phyloP scores from a whole-genome alignment of 805 yeast species.

The Danielia reshetovae region DNA sequence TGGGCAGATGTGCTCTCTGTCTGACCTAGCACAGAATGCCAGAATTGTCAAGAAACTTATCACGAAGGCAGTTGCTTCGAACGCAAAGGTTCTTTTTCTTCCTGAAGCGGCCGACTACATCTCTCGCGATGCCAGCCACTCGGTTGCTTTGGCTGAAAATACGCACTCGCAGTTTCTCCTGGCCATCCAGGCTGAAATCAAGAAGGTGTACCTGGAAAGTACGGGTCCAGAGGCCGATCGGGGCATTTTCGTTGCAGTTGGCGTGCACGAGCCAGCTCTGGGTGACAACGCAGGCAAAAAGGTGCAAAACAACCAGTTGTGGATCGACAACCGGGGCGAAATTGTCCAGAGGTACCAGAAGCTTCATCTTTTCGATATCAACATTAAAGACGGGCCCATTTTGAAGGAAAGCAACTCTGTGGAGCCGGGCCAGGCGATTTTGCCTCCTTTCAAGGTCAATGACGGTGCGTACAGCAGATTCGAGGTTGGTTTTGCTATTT shows the following conservation, averaged over 20 bases:
- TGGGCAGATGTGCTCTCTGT: slow-evolving; percentile 80
- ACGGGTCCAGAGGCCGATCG: slow-evolving; percentile 36
- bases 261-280: slow-evolving; percentile 77
- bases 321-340: slow-evolving; percentile 64
- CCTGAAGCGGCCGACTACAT: slow-evolving; percentile 95
- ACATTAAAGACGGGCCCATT: slow-evolving; percentile 76
- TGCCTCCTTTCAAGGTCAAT: slow-evolving; percentile 19
- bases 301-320: slow-evolving; percentile 69
- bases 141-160: slow-evolving; percentile 51
- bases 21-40: slow-evolving; percentile 58
- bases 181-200: slow-evolving; percentile 45
- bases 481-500: slow-evolving; percentile 67
- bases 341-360: slow-evolving; percentile 73
- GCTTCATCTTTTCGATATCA: slow-evolving; percentile 85
- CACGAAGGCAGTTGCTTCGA: slow-evolving; percentile 53
- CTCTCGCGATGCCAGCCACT: slow-evolving; percentile 64
- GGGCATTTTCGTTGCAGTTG: slow-evolving; percentile 68
- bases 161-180: slow-evolving; percentile 36
- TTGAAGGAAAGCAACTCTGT: slow-evolving; percentile 75
- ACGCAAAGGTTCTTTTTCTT: slow-evolving; percentile 69
- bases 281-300: slow-evolving; percentile 13
- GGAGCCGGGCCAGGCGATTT: slow-evolving; percentile 63
- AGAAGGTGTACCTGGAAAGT: slow-evolving; percentile 1
- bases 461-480: slow-evolving; percentile 1
- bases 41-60: slow-evolving; percentile 56